Evolutionary conservation across 805 yeast species (phyloP), one percentile per base, ranked within the genome.

Genomic region (Pichia insulana): DNA sequence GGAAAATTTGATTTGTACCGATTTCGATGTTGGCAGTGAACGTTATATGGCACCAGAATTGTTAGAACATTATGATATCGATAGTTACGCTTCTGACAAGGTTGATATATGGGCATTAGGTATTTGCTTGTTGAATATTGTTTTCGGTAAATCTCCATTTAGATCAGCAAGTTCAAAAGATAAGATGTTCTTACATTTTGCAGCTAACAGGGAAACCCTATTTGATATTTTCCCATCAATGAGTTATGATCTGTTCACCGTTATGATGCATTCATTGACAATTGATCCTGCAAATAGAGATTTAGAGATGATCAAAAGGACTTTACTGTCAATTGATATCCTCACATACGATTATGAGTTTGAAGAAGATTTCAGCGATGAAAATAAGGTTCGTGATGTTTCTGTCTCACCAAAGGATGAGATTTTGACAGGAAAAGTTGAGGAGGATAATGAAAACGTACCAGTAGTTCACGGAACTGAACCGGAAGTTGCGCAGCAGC

Each of bases 11-110:
- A 62, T 65, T 36, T 79, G 85, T 52, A 63, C 74, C 30, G 88
- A 86, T 55, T 83, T 87, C 58, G 95, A 85, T 47, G 83, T 86
- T 45, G 96, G 96, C 19, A 77, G 86, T 42, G 95, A 86, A 62
- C 71, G 95, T 48, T 88, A 88, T 62, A 88, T 88, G 97, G 94
- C 96, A 0, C 97, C 97, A 1, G 97, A 88, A 57, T 64, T 87
- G 44, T 80, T 87, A 56, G 95, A 87, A 42, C 56, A 58, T 44
- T 51, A 60, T 12, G 64, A 65, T 33, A 63, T 76, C 38, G 75
- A 74, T 30, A 66, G 70, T 34, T 89, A 88, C 59, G 83, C 82
- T 52, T 86, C 95, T 8, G 77, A 80, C 17, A 81, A 83, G 60
- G 81, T 83, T 39, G 96, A 88, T 63, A 68, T 88, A 38, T 88